Percentiles rank a stretch among this genome's conserved stretches.
These are phyloP conservation scores for Clitoria ternatea DNA, from an alignment of 306 rosid species.

Conservation along the genomic window DNA sequence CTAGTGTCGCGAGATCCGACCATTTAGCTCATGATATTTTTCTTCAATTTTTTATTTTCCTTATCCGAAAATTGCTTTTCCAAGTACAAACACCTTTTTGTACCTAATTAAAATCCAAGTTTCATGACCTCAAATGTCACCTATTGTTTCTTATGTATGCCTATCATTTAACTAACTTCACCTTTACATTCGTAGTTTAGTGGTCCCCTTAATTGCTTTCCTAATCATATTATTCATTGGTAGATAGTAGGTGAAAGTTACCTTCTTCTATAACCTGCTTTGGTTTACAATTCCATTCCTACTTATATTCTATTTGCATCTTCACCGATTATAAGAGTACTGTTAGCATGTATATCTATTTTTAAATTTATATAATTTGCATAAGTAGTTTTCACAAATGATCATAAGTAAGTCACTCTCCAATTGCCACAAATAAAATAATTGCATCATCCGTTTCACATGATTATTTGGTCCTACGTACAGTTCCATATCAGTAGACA, in stretches of 20 bases:
- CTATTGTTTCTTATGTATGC: conserved; percentile 14
- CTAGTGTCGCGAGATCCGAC: conserved; percentile 66
- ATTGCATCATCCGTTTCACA: not conserved
- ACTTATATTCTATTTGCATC: not conserved
- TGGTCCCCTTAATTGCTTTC: conserved; percentile 17
- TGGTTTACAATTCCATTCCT: not conserved
- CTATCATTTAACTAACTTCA: conserved; percentile 3
- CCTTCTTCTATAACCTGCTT: not conserved
- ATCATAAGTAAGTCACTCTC: not conserved
- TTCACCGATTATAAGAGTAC: not conserved
- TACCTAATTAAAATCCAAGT: conserved; percentile 29
- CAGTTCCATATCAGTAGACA: conserved; percentile 3
- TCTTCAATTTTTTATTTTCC: conserved; percentile 32
- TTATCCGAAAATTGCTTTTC: conserved; percentile 33
- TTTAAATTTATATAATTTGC: not conserved
- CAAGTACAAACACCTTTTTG: conserved; percentile 31
- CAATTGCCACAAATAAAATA: not conserved
- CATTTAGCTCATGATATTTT: conserved; percentile 46
- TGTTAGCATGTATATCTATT: too few relatives aligned
- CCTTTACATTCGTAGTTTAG: not conserved
- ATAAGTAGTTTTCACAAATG: not conserved
- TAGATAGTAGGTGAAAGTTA: not conserved
- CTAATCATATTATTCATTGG: conserved; percentile 23
- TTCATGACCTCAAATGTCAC: conserved; percentile 3
- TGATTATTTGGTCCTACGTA: conserved; percentile 18